Base-by-base conservation (phyloP, 176 grass and related monocot species). In the Ensete ventricosum region DNA sequence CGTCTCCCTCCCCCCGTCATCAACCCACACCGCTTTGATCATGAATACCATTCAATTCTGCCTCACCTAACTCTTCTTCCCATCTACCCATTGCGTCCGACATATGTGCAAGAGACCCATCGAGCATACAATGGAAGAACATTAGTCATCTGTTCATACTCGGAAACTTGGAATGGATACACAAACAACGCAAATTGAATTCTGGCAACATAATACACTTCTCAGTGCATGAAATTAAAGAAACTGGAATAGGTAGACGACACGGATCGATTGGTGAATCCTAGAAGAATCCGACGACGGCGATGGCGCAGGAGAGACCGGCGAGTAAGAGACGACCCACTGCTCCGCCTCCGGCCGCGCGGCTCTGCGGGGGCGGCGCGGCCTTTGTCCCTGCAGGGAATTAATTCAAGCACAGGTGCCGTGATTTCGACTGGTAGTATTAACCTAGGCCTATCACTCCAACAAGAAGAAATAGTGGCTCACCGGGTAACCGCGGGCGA, bases 341-440 rank as follows among this genome's bases (percentile, higher is more conserved):
- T 11, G 52, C 22, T 71, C 59, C 69, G 81, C 73, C 62, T 80
- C 73, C 21, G 49, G n/a, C 48, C 3, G 54, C 50, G 19, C 71
- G 21, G 71, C 65, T 74, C 12, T n/a, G 25, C 8, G 80, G 48
- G 9, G 51, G 72, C 62, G 81, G 78, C 25, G 65, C 48, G 29
- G 83, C 77, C 71, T 80, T 26, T 26, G 74, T 81, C 27, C 78
- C 85, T 85, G 72, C 71, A 67, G 9, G 50, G 57, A 2, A 52
- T 1, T 14, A 54, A 64, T 62, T 54, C 48, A 24, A 58, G 51
- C 19, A 3, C 21, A 49, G 24, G 19, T 25, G 23, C 12, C 54
- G 51, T 29, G 53, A 7, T 17, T 52, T 16, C 11, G 23, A 63
- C 13, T 1, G 12, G 34, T 5, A 2, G 14, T 1, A 48, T 63